These are phyloP conservation scores for Ramichloridium luteum DNA, from an alignment of 2,329 filamentous ascomycete species.

Conservation along the genomic window DNA sequence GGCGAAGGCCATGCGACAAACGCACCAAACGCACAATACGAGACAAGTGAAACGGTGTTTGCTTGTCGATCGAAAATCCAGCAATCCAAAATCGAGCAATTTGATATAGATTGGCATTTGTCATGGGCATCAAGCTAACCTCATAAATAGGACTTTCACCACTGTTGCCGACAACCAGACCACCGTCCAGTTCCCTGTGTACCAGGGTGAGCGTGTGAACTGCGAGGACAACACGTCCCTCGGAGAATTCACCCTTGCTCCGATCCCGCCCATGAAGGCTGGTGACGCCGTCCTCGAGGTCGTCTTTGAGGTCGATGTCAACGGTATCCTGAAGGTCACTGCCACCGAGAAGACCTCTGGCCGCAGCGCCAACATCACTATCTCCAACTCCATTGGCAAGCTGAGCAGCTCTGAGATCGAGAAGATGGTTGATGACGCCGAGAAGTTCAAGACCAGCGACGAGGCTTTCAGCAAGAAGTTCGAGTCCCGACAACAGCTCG, in stretches of 20 bases:
- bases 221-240: slow-evolving; percentile 97
- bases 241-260: slow-evolving; percentile 90
- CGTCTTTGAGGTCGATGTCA: slow-evolving; percentile 99
- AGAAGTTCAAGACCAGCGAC: slow-evolving; percentile 97
- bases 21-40: too few relatives aligned
- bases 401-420: slow-evolving; percentile 90
- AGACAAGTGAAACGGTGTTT: too few relatives aligned
- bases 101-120: slow-evolving; percentile 3
- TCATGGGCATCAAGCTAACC: too few relatives aligned
- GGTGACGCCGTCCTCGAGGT: slow-evolving; percentile 95
- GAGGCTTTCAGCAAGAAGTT: slow-evolving; percentile 99
- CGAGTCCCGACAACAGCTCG: slow-evolving; percentile 97
- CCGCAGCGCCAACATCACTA: slow-evolving; percentile 97
- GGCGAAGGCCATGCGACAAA: too few relatives aligned
- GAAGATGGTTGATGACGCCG: slow-evolving; percentile 93
- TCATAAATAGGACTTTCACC: slow-evolving; percentile 81
- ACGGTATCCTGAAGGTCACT: slow-evolving; percentile 93
- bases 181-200: slow-evolving; percentile 63
- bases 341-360: slow-evolving; percentile 98
- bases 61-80: too few relatives aligned
- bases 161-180: slow-evolving; percentile 48
- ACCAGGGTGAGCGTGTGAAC: slow-evolving; percentile 93
- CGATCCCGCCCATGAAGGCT: slow-evolving; percentile 61
- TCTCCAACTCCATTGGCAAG: slow-evolving; percentile 98
- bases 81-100: too few relatives aligned